Evolutionary conservation across 129 eudicot species (phyloP), one percentile per base, ranked within the genome.

Genomic region (Saposhnikovia divaricata): DNA sequence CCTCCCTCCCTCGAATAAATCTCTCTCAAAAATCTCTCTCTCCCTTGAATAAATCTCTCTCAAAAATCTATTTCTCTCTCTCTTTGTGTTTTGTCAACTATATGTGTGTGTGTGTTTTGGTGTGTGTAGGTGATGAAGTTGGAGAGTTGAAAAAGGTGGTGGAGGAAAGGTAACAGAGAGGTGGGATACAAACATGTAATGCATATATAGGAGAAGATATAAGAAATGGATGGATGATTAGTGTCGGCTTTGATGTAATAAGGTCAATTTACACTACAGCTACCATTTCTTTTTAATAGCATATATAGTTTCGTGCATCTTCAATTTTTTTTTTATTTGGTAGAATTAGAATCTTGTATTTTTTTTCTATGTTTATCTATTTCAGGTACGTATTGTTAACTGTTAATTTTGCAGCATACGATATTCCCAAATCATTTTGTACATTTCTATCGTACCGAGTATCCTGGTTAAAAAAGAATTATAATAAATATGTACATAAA

Each of bases 231-330:
- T 9, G 15, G 68, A 59, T 59, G 68, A 59, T 59, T 59, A n/a
- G 68, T 59, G 68, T 59, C 68, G 68, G 68, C 34, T 59, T n/a
- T n/a, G 68, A 59, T 59, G 68, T 59, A 59, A 59, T 59, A n/a
- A n/a, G 34, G 68, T 59, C 68, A 59, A n/a, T 59, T 59, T 31
- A 3, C 68, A 59, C 34, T 2, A 59, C 68, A 59, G 68, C 34
- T 59, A 59, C 14, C 68, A 50, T 31, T 31, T n/a, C n/a, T n/a
- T n/a, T n/a, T n/a, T n/a, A n/a, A n/a, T n/a, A n/a, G n/a, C n/a
- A n/a, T n/a, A n/a, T n/a, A n/a, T n/a, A n/a, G n/a, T n/a, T n/a
- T n/a, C n/a, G n/a, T n/a, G n/a, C n/a, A n/a, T n/a, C n/a, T n/a
- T n/a, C n/a, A n/a, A 31, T 15, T 13, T 23, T 57, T 0, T 19